phyloP scores from a whole-genome alignment of 108 stramenopile genomes.

The Skeletonema menzelii region DNA sequence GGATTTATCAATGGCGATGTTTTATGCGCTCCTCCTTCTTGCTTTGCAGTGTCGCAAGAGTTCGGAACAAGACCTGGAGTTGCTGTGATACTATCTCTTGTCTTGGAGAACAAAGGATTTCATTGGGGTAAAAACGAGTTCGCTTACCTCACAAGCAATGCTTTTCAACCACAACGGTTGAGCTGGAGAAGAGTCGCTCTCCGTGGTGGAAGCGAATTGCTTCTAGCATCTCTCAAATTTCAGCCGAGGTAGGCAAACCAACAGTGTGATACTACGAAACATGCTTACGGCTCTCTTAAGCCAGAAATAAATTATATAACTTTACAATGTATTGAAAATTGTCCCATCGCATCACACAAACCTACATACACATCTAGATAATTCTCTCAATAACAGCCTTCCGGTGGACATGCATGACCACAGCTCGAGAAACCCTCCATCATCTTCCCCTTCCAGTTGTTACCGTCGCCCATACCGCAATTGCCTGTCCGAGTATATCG shows the following conservation, averaged over 20 bases:
- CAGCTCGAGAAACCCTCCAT: slow-evolving; percentile 23
- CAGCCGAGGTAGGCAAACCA: background rate
- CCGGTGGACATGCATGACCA: slow-evolving; percentile 38
- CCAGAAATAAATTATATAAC: background rate
- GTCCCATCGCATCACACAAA: background rate
- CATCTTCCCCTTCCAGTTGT: slow-evolving; percentile 38
- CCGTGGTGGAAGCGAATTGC: slow-evolving; percentile 30
- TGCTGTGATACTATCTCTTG: slow-evolving; percentile 57
- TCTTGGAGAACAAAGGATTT: slow-evolving; percentile 74
- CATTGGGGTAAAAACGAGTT: slow-evolving; percentile 18
- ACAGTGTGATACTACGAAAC: background rate
- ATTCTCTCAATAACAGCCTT: slow-evolving; percentile 16
- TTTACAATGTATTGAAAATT: background rate
- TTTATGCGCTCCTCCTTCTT: slow-evolving; percentile 28
- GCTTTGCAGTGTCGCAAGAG: slow-evolving; percentile 60
- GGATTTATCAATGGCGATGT: slow-evolving; percentile 41
- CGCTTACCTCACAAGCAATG: slow-evolving; percentile 24
- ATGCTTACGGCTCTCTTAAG: too few species aligned
- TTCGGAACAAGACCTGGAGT: slow-evolving; percentile 73
- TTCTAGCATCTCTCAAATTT: slow-evolving; percentile 11
- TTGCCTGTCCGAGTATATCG: slow-evolving; percentile 39
- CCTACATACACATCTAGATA: background rate
- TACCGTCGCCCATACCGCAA: slow-evolving; percentile 32
- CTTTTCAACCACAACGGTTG: slow-evolving; percentile 37
- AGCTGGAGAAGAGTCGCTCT: slow-evolving; percentile 31